phyloP scores from a whole-genome alignment of 805 yeast species.

The Sugiyamaella qingdaonensis region DNA sequence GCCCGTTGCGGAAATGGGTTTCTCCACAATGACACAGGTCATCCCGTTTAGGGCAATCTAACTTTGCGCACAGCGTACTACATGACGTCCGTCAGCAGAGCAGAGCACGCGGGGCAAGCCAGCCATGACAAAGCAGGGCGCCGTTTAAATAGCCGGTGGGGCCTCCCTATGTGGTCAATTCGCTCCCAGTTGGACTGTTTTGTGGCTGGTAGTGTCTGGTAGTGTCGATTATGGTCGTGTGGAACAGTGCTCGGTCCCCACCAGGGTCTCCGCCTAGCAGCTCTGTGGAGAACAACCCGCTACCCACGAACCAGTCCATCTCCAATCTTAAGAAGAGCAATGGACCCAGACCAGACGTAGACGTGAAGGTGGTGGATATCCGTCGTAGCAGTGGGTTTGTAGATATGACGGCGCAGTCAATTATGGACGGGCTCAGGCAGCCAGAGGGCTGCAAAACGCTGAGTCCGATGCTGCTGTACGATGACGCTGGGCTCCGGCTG shows the following conservation, averaged over 20 bases:
- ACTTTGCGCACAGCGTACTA: background rate
- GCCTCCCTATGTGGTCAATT: too few species aligned
- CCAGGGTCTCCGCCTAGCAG: too few species aligned
- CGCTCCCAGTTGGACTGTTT: background rate
- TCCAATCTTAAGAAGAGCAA: background rate
- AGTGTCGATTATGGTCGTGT: background rate
- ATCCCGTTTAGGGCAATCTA: background rate
- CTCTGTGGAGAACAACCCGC: background rate
- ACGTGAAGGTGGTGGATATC: background rate
- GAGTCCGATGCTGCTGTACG: slow-evolving; percentile 1
- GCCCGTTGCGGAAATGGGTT: slow-evolving; percentile 47
- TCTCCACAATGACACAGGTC: background rate
- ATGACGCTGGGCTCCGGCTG: background rate
- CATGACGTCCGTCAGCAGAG: background rate
- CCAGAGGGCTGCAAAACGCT: background rate
- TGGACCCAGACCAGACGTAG: background rate
- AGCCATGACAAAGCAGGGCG: too few species aligned
- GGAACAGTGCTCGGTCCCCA: background rate
- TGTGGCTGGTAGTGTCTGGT: background rate
- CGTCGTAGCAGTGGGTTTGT: background rate
- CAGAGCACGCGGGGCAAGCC: too few species aligned
- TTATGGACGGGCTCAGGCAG: background rate
- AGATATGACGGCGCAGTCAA: background rate
- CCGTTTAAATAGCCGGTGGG: too few species aligned
- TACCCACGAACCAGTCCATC: background rate